These are phyloP conservation scores for Phialemoniopsis sp. DNA, from an alignment of 2,329 filamentous ascomycete genomes.

Conservation along the genomic window DNA sequence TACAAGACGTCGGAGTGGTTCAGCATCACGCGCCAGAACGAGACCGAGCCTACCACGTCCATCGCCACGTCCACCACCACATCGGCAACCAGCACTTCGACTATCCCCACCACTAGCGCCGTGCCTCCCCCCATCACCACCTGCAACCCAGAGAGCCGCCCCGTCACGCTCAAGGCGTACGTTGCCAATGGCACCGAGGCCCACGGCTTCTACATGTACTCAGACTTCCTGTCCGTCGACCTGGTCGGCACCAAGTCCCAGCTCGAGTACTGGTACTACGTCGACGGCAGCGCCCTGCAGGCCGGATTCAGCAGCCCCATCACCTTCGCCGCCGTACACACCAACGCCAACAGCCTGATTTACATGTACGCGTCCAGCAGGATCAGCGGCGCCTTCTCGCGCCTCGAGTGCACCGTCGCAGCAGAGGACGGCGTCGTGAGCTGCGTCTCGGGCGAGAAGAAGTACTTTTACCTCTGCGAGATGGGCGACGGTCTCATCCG, in stretches of 20 bases:
- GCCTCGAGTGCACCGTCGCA: conserved; percentile 4
- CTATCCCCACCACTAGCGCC: conserved; percentile 1
- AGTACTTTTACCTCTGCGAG: conserved; percentile 8
- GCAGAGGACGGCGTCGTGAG: conserved; percentile 1
- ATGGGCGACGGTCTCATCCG: conserved; percentile 1
- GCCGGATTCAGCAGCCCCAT: background rate
- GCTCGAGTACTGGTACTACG: background rate
- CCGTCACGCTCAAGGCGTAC: conserved; percentile 6
- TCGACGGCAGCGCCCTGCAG: background rate
- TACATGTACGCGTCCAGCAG: conserved; percentile 8
- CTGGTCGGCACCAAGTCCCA: conserved; percentile 2
- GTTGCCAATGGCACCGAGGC: conserved; percentile 3
- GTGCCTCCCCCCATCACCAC: background rate
- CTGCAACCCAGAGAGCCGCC: too few species aligned
- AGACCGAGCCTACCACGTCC: conserved; percentile 4
- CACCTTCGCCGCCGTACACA: conserved; percentile 6
- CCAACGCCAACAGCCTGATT: conserved; percentile 11
- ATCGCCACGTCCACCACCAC: conserved; percentile 3
- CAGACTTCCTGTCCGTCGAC: conserved; percentile 10
- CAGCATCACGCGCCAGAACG: conserved; percentile 5
- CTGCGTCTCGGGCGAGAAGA: conserved; percentile 5
- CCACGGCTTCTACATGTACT: conserved; percentile 9
- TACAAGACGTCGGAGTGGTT: conserved; percentile 12
- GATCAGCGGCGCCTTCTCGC: conserved; percentile 6
- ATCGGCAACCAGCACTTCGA: too few species aligned